These are phyloP conservation scores for Nelumbo lutea DNA, from an alignment of 164 flowering plant species.

Conservation along the genomic window DNA sequence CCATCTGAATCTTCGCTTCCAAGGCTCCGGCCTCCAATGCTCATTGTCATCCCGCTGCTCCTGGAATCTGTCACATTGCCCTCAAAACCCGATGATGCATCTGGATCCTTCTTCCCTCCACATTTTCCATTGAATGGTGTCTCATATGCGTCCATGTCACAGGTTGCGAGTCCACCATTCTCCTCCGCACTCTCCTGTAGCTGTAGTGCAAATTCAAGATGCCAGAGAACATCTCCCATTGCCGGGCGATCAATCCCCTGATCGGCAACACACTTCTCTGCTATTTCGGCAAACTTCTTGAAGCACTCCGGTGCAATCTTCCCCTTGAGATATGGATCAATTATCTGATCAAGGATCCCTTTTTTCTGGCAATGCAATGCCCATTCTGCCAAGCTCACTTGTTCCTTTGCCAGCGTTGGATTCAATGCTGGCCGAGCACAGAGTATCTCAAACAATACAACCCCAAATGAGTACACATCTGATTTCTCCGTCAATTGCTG, in stretches of 20 bases:
- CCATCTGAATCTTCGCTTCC: slow-evolving; percentile 84
- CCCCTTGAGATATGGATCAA: slow-evolving; percentile 68
- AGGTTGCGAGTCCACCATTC: slow-evolving; percentile 36
- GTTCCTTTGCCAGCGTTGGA: slow-evolving; percentile 72
- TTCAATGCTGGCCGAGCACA: slow-evolving; percentile 80
- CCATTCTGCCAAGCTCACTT: slow-evolving; percentile 85
- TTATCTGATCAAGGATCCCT: slow-evolving; percentile 67
- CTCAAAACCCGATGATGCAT: slow-evolving; percentile 35
- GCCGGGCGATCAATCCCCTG: slow-evolving; percentile 72
- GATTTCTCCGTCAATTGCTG: slow-evolving; percentile 81
- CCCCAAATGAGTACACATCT: slow-evolving; percentile 82
- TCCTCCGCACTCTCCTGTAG: slow-evolving; percentile 79
- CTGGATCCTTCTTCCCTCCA: slow-evolving; percentile 51
- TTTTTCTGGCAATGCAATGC: slow-evolving; percentile 71
- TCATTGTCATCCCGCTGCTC: slow-evolving; percentile 73
- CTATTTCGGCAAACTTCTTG: slow-evolving; percentile 69
- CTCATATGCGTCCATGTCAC: slow-evolving; percentile 9
- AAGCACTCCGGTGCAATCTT: slow-evolving; percentile 74
- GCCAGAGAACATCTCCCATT: slow-evolving; percentile 87
- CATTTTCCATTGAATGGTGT: slow-evolving; percentile 15
- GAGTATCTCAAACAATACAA: slow-evolving; percentile 68
- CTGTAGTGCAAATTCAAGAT: slow-evolving; percentile 78
- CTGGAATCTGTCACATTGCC: slow-evolving; percentile 56
- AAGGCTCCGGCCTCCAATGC: slow-evolving; percentile 78
- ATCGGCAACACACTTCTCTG: slow-evolving; percentile 68